Evolutionary conservation across 2,329 filamentous ascomycete genomes (phyloP), one percentile per base, ranked within the genome.

Genomic region (Penicillium brevicompactum): DNA sequence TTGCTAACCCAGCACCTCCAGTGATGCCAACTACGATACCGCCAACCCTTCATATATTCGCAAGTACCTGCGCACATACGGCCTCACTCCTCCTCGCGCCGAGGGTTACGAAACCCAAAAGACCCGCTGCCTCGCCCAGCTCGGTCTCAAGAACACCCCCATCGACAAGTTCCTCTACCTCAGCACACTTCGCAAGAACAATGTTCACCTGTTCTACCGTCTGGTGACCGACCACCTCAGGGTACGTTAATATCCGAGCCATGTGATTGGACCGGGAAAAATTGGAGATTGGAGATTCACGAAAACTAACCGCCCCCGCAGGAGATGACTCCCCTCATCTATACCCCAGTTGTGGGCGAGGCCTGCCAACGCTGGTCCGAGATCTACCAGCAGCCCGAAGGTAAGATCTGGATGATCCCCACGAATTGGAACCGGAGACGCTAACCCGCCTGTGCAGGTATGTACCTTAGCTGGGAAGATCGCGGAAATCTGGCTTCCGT

Each of bases 381-480:
- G 68, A 86, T 97, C 67, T 97, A 96, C 81, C 95, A 92, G 57
- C 89, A 92, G 65, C 92, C 94, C 21, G 94, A 97, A 82, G 92
- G 89, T 80, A 61, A 65, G 73, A 16, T 41, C 10, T 21, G 38
- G n/a, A 30, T 10, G 11, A 41, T 46, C 52, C 44, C 47, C 52
- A 58, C 61, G 65, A 67, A 61, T 53, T 52, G 59, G 59, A 63
- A 64, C 59, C 63, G 64, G 56, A 49, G 47, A 50, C 51, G 59
- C 62, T 69, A 67, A 66, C 56, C 7, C n/a, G 22, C 21, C 7
- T 55, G 37, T 46, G 45, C 55, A 81, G 81, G 85, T 62, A 84
- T 97, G 76, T 99, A 97, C 80, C 90, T 99, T 62, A 97, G 92
- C 58, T 97, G 91, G 77, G 90, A 91, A 77, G 93, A 99, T 80